Conservation (phyloP, 2,329 filamentous ascomycete genomes). For the Phoma sp. region DNA sequence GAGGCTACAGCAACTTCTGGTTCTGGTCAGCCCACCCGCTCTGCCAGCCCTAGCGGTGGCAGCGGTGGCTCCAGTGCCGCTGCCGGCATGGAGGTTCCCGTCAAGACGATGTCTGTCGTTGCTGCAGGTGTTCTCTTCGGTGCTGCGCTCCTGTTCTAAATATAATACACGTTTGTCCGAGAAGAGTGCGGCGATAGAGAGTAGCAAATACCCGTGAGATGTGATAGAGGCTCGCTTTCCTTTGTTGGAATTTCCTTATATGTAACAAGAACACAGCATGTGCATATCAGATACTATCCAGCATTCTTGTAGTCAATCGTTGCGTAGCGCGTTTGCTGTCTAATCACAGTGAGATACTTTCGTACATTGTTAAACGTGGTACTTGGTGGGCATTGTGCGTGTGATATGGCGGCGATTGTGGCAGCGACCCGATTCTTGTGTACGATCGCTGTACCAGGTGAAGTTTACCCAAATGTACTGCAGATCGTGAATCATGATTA, state of each 20-base stretch:
- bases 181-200: background rate
- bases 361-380: background rate
- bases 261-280: background rate
- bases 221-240: slow-evolving; percentile 10
- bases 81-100: slow-evolving; percentile 31
- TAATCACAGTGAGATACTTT: background rate
- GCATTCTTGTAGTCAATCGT: slow-evolving; percentile 6
- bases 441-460: no score
- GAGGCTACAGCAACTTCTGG: slow-evolving; percentile 36
- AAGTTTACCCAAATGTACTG: background rate
- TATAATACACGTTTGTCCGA: background rate
- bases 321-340: slow-evolving; percentile 9
- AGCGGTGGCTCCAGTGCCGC: slow-evolving; percentile 27
- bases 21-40: slow-evolving; percentile 36
- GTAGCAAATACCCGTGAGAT: slow-evolving; percentile 15
- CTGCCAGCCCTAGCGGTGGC: slow-evolving; percentile 21
- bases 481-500: background rate
- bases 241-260: slow-evolving; percentile 9
- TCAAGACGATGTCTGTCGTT: slow-evolving; percentile 39
- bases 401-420: no score
- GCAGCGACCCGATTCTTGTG: background rate
- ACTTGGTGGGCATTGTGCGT: background rate
- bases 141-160: slow-evolving; percentile 40
- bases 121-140: slow-evolving; percentile 42
- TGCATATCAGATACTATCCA: background rate